phyloP scores from a whole-genome alignment of 2,329 filamentous ascomycete species.

The Neurospora crassa region DNA sequence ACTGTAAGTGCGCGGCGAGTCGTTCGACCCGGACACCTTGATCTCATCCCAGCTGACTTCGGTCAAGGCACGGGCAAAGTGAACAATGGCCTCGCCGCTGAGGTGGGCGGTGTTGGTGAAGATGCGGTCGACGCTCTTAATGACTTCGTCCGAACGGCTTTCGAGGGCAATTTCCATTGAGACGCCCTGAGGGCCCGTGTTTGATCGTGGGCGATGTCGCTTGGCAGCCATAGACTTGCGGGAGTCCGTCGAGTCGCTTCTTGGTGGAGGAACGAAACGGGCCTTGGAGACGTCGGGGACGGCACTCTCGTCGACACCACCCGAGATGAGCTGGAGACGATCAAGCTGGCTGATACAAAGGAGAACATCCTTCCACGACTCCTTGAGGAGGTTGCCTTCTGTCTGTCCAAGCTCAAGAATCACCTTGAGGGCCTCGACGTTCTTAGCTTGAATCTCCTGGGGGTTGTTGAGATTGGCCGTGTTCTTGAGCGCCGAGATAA shows the following conservation, averaged over 20 bases:
- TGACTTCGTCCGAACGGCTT: constrained; percentile 83
- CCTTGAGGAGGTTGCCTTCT: constrained; percentile 80
- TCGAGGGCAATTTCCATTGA: constrained; percentile 80
- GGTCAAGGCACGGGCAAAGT: constrained; percentile 85
- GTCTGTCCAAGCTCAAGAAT: constrained; percentile 86
- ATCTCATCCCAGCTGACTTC: constrained; percentile 99
- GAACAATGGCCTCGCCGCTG: constrained; percentile 86
- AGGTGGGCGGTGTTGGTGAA: constrained; percentile 94
- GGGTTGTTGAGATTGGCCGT: constrained; percentile 95
- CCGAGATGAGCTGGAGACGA: constrained; percentile 86
- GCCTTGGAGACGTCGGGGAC: constrained; percentile 88
- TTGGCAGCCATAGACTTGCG: constrained; percentile 56
- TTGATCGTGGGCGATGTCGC: constrained; percentile 40
- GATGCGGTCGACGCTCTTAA: constrained; percentile 87
- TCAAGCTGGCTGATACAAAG: constrained; percentile 95
- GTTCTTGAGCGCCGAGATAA: constrained; percentile 85
- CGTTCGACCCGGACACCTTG: constrained; percentile 89
- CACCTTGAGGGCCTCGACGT: constrained; percentile 87
- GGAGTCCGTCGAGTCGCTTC: constrained; percentile 44
- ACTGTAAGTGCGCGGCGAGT: constrained; percentile 93
- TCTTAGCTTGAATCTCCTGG: constrained; percentile 90
- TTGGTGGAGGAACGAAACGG: constrained; percentile 51
- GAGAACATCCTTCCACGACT: constrained; percentile 91
- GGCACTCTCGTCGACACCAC: constrained; percentile 84
- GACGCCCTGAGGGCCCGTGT: constrained; percentile 53